Evolutionary conservation across 78 protist genomes (phyloP), one percentile per base, ranked within the genome.

Genomic region (Kipferlia bialata): DNA sequence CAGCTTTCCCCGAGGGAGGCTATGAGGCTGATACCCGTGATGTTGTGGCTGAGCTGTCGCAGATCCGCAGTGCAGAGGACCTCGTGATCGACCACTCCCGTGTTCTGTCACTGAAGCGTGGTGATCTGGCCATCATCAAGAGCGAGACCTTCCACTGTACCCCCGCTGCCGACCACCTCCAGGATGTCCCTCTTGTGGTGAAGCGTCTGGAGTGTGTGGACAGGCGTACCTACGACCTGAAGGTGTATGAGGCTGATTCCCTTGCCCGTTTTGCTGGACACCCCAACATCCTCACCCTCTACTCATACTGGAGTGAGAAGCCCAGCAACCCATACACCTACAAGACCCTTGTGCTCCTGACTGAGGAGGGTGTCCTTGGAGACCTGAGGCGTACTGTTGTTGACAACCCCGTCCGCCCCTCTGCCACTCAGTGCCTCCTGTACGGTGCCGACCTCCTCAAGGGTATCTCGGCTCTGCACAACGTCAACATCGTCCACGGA

Each of bases 241-340:
- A 67, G 56, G 72, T 67, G 39, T 67, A 67, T 33, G 72, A 67
- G 48, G 72, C 72, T 1, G 72, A 67, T 32, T 7, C 72, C 22
- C 32, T 67, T 33, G 59, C 59, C 3, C 45, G 72, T 3, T 67
- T 67, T 59, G 32, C 7, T 5, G 72, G 72, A 2, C 72, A 67
- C 59, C 57, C 72, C 22, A 67, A 67, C 59, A 51, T 67, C 15
- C 59, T 44, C 34, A 48, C 72, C 2, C 72, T 67, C 1, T 67
- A 67, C 29, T 44, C 58, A 13, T 67, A 67, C 59, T 67, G 72
- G 72, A 5, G 59, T 29, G 72, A 67, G 12, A 34, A 20, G 28
- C 53, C 72, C 22, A 24, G 18, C 26, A 32, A 26, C 31, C 61
- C 59, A 1, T 67, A 67, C 20, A 34, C 36, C 13, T 67, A 28